Conservation (phyloP, 2,329 filamentous ascomycete genomes). For the Fusarium pseudoanthophilum region DNA sequence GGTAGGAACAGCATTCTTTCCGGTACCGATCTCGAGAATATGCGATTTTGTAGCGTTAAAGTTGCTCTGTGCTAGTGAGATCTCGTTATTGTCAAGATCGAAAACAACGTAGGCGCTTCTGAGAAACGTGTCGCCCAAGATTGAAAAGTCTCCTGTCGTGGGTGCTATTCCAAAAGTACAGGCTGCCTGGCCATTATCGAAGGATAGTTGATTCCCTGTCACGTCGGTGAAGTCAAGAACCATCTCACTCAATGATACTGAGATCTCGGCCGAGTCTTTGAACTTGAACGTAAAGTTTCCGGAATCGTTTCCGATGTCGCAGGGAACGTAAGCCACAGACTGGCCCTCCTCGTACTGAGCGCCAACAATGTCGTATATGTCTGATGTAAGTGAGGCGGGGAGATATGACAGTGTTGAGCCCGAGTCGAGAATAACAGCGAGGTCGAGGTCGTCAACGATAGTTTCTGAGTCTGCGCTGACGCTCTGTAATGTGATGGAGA, state of each 20-base stretch:
- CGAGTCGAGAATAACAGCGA: constrained; percentile 76
- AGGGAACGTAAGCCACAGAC: constrained; percentile 71
- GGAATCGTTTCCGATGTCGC: constrained; percentile 58
- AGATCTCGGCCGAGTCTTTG: constrained; percentile 60
- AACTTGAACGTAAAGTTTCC: constrained; percentile 64
- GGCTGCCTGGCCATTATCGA: constrained; percentile 63
- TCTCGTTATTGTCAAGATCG: constrained; percentile 76
- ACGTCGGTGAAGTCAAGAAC: constrained; percentile 63
- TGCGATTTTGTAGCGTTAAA: constrained; percentile 63
- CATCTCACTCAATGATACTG: constrained; percentile 68
- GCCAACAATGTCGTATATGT: constrained; percentile 67
- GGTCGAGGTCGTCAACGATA: constrained; percentile 60
- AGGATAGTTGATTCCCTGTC: constrained; percentile 60
- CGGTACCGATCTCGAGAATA: constrained; percentile 66
- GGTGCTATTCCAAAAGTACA: constrained; percentile 77
- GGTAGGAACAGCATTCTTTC: constrained; percentile 62
- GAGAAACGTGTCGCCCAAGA: constrained; percentile 80
- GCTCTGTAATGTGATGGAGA: constrained; percentile 75
- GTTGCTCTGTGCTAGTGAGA: constrained; percentile 74
- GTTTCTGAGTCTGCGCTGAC: constrained; percentile 58
- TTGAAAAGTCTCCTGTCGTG: constrained; percentile 63
- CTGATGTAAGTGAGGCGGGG: constrained; percentile 63
- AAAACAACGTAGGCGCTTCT: constrained; percentile 81
- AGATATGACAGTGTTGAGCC: constrained; percentile 76
- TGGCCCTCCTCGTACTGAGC: constrained; percentile 66